Conservation (phyloP, 257 asterid genomes). For the Coffea eugenioides region DNA sequence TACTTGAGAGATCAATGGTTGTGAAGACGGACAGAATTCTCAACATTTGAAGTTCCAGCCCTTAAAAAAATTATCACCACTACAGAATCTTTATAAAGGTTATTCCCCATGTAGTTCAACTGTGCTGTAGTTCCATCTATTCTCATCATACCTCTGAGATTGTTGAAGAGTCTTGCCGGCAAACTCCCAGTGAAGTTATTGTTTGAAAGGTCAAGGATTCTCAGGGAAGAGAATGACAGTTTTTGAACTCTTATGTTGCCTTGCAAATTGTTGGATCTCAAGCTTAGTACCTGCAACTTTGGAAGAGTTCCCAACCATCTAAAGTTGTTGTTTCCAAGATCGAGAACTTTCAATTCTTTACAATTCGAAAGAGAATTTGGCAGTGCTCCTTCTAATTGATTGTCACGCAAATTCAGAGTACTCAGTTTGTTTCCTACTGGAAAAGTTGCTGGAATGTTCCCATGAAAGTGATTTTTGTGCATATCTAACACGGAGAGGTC, state of each 20-base stretch:
- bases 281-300: conserved; percentile 24
- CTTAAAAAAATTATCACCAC: conserved; percentile 15
- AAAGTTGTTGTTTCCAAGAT: conserved; percentile 25
- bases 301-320: conserved; percentile 26
- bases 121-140: not conserved
- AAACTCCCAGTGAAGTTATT: conserved; percentile 29
- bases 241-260: conserved; percentile 9
- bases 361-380: conserved; percentile 28
- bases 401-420: conserved; percentile 23
- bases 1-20: conserved; percentile 25
- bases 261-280: conserved; percentile 29
- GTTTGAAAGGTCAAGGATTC: conserved; percentile 28
- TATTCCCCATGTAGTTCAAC: conserved; percentile 13
- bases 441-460: conserved; percentile 22
- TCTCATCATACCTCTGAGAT: conserved; percentile 22
- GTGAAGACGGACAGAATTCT: conserved; percentile 26
- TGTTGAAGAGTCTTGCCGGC: conserved; percentile 10
- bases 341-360: conserved; percentile 27
- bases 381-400: conserved; percentile 27
- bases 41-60: conserved; percentile 9
- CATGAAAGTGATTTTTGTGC: conserved; percentile 16
- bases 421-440: conserved; percentile 18
- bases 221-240: conserved; percentile 11
- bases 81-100: conserved; percentile 21
- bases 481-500: conserved; percentile 13